phyloP scores from a whole-genome alignment of 495 filamentous ascomycete species.

The Hypoxylon fuscum region DNA sequence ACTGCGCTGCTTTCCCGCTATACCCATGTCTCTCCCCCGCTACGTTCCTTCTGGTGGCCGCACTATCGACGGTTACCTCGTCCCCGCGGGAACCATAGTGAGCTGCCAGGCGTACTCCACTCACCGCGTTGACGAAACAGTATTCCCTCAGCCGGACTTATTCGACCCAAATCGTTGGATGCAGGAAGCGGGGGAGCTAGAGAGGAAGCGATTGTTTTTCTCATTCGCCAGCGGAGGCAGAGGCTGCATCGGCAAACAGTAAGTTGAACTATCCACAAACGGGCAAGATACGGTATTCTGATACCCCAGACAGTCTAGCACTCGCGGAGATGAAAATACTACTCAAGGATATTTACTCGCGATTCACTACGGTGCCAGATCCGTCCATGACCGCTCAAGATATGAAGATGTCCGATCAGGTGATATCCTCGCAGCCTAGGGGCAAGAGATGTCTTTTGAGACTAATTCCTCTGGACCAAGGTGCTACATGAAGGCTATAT shows the following conservation, averaged over 20 bases:
- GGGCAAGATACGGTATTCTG: neutral
- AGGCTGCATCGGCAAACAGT: constrained; percentile 67
- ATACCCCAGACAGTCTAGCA: constrained; percentile 59
- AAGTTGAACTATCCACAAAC: constrained; percentile 36
- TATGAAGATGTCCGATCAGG: constrained; percentile 68
- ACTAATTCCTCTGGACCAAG: constrained; percentile 39
- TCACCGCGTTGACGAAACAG: constrained; percentile 59
- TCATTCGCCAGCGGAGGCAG: constrained; percentile 64
- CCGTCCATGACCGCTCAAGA: constrained; percentile 59
- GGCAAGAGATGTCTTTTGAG: constrained; percentile 63
- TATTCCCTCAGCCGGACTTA: constrained; percentile 63
- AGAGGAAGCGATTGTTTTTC: constrained; percentile 59
- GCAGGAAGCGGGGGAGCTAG: constrained; percentile 55
- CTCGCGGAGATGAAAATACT: constrained; percentile 73
- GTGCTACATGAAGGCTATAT: too few relatives aligned
- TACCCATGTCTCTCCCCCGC: constrained; percentile 72
- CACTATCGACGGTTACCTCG: constrained; percentile 55
- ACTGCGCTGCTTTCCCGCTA: constrained; percentile 66
- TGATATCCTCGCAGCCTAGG: constrained; percentile 66
- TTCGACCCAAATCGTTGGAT: constrained; percentile 75
- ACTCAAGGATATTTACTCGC: constrained; percentile 65
- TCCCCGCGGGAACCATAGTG: constrained; percentile 61
- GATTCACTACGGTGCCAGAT: constrained; percentile 62
- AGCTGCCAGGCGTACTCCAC: constrained; percentile 65
- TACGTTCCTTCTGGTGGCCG: constrained; percentile 64